These are phyloP conservation scores for Opeltia flavorubescens DNA, from an alignment of 495 filamentous ascomycete genomes.

Conservation along the genomic window DNA sequence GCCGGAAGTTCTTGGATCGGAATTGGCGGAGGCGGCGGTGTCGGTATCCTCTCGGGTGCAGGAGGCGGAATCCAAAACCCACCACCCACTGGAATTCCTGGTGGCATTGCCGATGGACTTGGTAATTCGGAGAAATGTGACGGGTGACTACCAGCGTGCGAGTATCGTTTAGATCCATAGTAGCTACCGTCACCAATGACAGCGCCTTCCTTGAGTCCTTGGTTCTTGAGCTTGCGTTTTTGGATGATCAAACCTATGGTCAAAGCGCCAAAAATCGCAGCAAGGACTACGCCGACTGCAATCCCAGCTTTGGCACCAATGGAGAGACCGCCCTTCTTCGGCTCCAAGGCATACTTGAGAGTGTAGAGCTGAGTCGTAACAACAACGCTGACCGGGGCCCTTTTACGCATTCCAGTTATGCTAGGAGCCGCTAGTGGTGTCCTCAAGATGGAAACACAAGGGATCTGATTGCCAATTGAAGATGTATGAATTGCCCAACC, in stretches of 20 bases:
- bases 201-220: not conserved
- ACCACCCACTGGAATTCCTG: not conserved
- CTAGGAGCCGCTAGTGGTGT: slow-evolving; percentile 6
- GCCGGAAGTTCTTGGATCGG: slow-evolving; percentile 11
- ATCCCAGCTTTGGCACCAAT: slow-evolving; percentile 15
- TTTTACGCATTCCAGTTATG: not conserved
- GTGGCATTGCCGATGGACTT: not conserved
- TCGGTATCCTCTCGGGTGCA: not conserved
- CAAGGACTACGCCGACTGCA: slow-evolving; percentile 7
- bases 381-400: slow-evolving; percentile 9
- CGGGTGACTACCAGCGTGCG: not conserved
- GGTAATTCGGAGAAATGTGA: slow-evolving; percentile 5
- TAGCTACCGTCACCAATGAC: not conserved
- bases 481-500: slow-evolving; percentile 17
- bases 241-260: slow-evolving; percentile 7
- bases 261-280: not conserved
- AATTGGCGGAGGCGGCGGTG: slow-evolving; percentile 1
- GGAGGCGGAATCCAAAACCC: not conserved
- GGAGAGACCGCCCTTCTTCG: slow-evolving; percentile 3
- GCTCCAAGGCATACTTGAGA: slow-evolving; percentile 11
- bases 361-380: slow-evolving; percentile 13
- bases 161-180: not conserved
- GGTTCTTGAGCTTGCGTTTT: slow-evolving; percentile 2
- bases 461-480: slow-evolving; percentile 13
- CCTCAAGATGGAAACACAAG: slow-evolving; percentile 12